Percentiles rank a stretch among this genome's conserved stretches.
Evolutionary conservation across 257 asterid genomes (phyloP).

Genomic region (Mentha longifolia): DNA sequence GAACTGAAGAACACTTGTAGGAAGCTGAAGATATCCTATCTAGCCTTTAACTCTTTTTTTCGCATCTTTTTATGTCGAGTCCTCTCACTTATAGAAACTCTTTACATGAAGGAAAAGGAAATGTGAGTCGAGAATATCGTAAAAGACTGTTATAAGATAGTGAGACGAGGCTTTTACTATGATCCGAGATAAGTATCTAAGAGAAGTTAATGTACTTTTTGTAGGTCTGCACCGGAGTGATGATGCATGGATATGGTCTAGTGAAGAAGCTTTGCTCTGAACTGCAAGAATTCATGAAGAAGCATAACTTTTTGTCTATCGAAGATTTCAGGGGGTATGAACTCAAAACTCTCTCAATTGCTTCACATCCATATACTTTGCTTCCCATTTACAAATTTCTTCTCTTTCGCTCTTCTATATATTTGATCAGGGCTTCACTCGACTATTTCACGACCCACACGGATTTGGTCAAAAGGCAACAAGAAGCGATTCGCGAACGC

Average conservation of each 20-base stretch:
- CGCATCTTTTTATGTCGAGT: background rate
- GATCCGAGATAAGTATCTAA: background rate
- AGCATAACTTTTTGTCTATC: constrained; percentile 71
- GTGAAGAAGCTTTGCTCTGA: constrained; percentile 83
- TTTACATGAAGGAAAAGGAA: background rate
- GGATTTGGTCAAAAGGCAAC: constrained; percentile 69
- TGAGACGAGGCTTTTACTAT: background rate
- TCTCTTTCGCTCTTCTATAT: background rate
- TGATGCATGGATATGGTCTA: constrained; percentile 94
- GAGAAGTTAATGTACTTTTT: constrained; percentile 13
- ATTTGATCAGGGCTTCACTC: constrained; percentile 60
- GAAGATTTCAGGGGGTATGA: constrained; percentile 86
- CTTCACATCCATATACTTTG: no score
- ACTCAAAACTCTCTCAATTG: background rate
- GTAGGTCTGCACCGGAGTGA: constrained; percentile 93
- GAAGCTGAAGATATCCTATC: background rate
- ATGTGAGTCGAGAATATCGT: background rate
- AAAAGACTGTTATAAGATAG: background rate
- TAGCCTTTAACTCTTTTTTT: background rate
- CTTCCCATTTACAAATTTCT: background rate
- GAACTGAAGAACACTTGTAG: background rate
- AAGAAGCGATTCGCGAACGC: constrained; percentile 71
- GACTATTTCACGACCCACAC: constrained; percentile 74
- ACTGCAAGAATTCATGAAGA: constrained; percentile 81
- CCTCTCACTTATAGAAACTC: background rate